Evolutionary conservation across 2,329 filamentous ascomycete genomes (phyloP).

Genomic region (Apiospora kogelbergensis): DNA sequence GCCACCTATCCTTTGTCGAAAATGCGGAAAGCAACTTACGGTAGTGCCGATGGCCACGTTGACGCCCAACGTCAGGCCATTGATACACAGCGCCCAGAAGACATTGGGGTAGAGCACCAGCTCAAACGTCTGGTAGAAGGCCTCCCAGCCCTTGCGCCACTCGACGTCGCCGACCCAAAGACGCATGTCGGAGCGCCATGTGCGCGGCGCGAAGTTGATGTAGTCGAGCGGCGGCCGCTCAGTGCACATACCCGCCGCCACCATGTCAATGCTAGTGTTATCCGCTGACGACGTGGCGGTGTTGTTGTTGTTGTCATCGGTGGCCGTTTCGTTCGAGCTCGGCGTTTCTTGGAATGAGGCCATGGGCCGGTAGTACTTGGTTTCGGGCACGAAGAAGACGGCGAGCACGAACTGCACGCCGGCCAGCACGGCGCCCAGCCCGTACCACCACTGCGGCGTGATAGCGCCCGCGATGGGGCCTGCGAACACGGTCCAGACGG

Average conservation of each 20-base stretch:
- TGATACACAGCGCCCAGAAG: slow-evolving; percentile 39
- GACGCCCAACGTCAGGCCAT: slow-evolving; percentile 38
- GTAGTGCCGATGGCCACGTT: slow-evolving; percentile 44
- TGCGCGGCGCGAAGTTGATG: slow-evolving; percentile 35
- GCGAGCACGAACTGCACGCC: slow-evolving; percentile 34
- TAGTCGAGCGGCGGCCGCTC: slow-evolving; percentile 32
- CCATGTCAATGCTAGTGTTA: no score
- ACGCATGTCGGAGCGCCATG: slow-evolving; percentile 34
- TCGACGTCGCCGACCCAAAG: slow-evolving; percentile 39
- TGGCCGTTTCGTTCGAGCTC: no score
- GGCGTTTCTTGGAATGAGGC: slow-evolving; percentile 38
- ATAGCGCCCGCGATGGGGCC: slow-evolving; percentile 42
- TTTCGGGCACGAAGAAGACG: slow-evolving; percentile 42
- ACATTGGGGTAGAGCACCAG: slow-evolving; percentile 41
- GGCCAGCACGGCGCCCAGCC: slow-evolving; percentile 36
- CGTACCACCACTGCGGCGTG: slow-evolving; percentile 42
- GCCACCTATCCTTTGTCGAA: neutral
- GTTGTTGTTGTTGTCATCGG: slow-evolving; percentile 19
- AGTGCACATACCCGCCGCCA: slow-evolving; percentile 13
- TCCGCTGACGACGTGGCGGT: slow-evolving; percentile 16
- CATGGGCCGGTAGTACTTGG: slow-evolving; percentile 38
- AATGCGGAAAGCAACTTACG: neutral
- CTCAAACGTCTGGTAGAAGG: slow-evolving; percentile 29
- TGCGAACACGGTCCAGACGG: slow-evolving; percentile 38
- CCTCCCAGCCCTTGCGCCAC: slow-evolving; percentile 30